Conservation (phyloP, 1,284 basidiomycete species). For the Fomes fomentarius region DNA sequence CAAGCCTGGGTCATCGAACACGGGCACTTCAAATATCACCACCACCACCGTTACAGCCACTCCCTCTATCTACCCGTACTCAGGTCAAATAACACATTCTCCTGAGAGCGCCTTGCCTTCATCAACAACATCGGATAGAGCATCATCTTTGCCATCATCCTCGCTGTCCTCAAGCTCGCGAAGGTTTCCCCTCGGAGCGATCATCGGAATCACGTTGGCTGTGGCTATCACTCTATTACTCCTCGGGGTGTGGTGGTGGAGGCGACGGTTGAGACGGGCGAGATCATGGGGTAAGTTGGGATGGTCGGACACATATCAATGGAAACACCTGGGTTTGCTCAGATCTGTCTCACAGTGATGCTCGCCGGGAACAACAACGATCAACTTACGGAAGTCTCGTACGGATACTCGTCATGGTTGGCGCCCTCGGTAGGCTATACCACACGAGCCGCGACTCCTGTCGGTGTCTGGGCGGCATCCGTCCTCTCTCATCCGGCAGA, state of each 20-base stretch:
- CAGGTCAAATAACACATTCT: not conserved
- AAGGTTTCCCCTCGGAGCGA: not conserved
- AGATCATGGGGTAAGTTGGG: not conserved
- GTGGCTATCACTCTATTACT: not conserved
- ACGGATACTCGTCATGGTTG: too few relatives aligned
- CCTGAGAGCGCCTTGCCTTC: not conserved
- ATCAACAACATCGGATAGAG: not conserved
- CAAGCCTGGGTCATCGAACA: too few relatives aligned
- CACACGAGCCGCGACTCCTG: not conserved
- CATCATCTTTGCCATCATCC: not conserved
- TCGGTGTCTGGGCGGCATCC: not conserved
- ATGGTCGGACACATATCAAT: not conserved
- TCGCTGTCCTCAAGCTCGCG: not conserved
- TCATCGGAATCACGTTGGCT: not conserved
- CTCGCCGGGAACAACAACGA: too few relatives aligned
- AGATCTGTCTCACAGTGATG: not conserved
- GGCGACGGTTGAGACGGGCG: not conserved
- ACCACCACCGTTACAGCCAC: too few relatives aligned
- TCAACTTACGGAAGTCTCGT: too few relatives aligned
- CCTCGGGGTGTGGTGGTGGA: not conserved
- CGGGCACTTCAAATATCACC: too few relatives aligned
- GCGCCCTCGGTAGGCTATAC: not conserved
- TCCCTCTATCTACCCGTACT: not conserved
- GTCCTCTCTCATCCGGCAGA: not conserved
- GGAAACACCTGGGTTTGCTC: not conserved